A percentile compares a stretch with the other conserved stretches of the same genome.
These are phyloP conservation scores for Hymenoscyphus linearis DNA, from an alignment of 2,329 filamentous ascomycete species.

Conservation along the genomic window DNA sequence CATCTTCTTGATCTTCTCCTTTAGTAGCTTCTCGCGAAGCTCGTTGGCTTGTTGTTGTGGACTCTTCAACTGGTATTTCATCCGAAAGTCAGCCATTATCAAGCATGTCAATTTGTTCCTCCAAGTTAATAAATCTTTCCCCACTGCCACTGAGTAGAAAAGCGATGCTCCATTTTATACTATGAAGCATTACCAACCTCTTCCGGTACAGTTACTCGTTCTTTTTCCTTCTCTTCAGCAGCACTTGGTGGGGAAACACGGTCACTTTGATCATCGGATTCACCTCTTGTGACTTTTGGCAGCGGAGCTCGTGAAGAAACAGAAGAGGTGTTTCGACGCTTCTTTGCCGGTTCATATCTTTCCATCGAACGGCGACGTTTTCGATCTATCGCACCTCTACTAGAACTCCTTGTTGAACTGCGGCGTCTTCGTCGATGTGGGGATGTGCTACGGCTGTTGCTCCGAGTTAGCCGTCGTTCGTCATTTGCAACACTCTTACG, in stretches of 20 bases:
- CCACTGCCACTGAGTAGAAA: conserved; percentile 13
- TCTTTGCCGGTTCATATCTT: conserved; percentile 34
- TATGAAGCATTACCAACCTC: conserved; percentile 40
- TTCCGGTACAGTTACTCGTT: conserved; percentile 28
- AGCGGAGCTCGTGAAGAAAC: conserved; percentile 40
- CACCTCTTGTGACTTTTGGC: conserved; percentile 49
- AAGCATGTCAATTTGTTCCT: conserved; percentile 9
- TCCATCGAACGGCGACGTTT: conserved; percentile 32
- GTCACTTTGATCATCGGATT: conserved; percentile 47
- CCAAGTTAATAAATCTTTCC: neutral
- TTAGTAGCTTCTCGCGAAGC: conserved; percentile 45
- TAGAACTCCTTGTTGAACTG: conserved; percentile 25
- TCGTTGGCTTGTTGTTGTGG: conserved; percentile 40
- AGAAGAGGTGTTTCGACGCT: conserved; percentile 47
- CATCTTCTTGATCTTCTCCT: conserved; percentile 51
- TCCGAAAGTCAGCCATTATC: conserved; percentile 34
- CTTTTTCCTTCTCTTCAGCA: conserved; percentile 19
- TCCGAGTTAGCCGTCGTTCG: conserved; percentile 32
- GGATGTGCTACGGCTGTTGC: conserved; percentile 32
- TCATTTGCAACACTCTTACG: conserved; percentile 30
- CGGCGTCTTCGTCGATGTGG: conserved; percentile 28
- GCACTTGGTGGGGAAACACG: conserved; percentile 22
- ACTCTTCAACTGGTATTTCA: conserved; percentile 31
- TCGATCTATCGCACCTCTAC: conserved; percentile 25
- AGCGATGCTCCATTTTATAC: conserved; percentile 15